Evolutionary conservation across 208 protist genomes (phyloP), one percentile per base, ranked within the genome.

Genomic region (Crithidia acanthocephali): DNA sequence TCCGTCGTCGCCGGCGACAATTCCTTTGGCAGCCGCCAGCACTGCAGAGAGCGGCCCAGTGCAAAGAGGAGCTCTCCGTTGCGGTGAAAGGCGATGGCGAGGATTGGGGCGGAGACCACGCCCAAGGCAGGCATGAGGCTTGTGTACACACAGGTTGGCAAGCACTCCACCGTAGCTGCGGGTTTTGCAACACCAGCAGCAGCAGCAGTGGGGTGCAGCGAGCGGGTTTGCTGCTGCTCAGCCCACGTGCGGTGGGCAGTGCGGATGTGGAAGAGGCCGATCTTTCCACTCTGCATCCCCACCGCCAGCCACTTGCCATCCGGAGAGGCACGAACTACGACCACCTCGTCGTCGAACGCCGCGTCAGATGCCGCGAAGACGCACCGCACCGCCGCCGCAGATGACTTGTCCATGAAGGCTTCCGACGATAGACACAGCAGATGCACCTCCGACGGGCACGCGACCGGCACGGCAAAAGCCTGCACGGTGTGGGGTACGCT

Each of bases 221-320:
- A 48, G 44, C 9, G 6, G 44, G 6, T 48, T 25, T 35, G 47
- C 37, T 59, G 35, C 25, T n/a, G 30, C 25, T 50, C 22, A 32
- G 32, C n/a, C 72, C 60, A 74, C 30, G 8, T 47, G 27, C 20
- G 48, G 28, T 59, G 72, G 16, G 77, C 72, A 30, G 20, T 32
- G 23, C 48, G 2, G 30, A 83, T 35, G 68, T 62, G 40, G 58
- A 72, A 84, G 50, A 85, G 66, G 16, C 28, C 40, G 22, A 85
- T 45, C n/a, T 48, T 42, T 27, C 76, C 80, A 44, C 69, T 60
- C 7, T 18, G 33, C 51, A 55, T 30, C 11, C 64, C 71, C 35
- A 82, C 63, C 4, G 76, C 70, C 22, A 85, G 25, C 80, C 80
- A 85, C 8, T 5, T 16, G 2, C 62, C 62, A 15, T 77, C 72